Evolutionary conservation across 2,329 filamentous ascomycete species (phyloP).

Genomic region (Dichotomopilus funicola): DNA sequence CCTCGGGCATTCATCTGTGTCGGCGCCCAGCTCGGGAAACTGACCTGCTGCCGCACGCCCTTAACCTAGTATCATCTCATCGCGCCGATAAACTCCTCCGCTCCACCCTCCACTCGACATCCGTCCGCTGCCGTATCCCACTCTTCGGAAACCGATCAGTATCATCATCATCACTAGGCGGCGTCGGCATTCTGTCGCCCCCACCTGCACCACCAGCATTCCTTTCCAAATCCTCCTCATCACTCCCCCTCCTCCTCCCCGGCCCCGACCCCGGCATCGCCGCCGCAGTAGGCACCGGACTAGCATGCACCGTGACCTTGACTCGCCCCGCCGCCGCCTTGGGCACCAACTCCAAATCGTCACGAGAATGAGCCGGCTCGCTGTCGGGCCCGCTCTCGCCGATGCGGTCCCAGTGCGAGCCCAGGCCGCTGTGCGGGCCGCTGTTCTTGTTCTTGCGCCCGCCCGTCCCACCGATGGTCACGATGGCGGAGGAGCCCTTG

Average conservation of each 20-base stretch:
- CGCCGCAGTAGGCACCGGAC: background rate
- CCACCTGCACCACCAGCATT: background rate
- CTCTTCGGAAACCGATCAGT: background rate
- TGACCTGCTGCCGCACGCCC: no score
- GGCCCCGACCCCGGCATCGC: background rate
- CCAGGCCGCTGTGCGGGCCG: background rate
- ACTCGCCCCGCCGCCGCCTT: background rate
- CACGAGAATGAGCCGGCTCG: background rate
- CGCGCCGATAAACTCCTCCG: background rate
- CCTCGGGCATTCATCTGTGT: no score
- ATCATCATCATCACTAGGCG: background rate
- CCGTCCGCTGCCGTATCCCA: constrained; percentile 5
- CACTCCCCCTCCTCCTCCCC: background rate
- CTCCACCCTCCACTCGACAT: constrained; percentile 6
- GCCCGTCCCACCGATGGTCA: constrained; percentile 9
- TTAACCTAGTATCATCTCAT: background rate
- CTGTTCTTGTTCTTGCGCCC: background rate
- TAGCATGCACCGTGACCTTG: background rate
- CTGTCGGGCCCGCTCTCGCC: constrained; percentile 1
- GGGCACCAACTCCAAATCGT: constrained; percentile 6
- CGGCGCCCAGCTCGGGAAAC: no score
- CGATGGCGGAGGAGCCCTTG: background rate
- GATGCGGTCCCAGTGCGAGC: constrained; percentile 5
- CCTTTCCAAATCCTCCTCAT: background rate
- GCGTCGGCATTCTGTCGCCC: background rate